A percentile compares a stretch with the other conserved stretches of the same genome.
Evolutionary conservation across 1,284 basidiomycete species (phyloP).

Genomic region (Laetiporus sulphureus): DNA sequence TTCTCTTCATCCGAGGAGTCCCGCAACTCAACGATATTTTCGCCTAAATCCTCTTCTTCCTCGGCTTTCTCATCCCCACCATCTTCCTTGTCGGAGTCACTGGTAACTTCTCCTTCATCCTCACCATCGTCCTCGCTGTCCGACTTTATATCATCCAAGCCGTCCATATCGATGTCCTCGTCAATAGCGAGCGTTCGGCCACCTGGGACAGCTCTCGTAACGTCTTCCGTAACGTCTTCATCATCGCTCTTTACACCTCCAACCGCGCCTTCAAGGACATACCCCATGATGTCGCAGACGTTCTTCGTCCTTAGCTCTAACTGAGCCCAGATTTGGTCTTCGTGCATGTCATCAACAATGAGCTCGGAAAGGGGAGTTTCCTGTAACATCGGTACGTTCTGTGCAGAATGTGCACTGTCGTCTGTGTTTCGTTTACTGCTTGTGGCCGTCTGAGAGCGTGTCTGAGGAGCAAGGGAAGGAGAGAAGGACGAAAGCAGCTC

Average conservation of each 20-base stretch:
- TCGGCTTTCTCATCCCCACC: constrained; percentile 29
- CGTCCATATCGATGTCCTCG: constrained; percentile 31
- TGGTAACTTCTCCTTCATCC: constrained; percentile 28
- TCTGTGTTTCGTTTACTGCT: constrained; percentile 37
- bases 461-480: constrained; percentile 57
- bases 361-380: constrained; percentile 75
- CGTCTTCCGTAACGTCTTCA: constrained; percentile 29
- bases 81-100: constrained; percentile 26
- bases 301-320: constrained; percentile 71
- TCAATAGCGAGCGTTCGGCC: constrained; percentile 19
- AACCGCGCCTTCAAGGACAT: constrained; percentile 42
- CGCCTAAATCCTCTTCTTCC: constrained; percentile 32
- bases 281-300: constrained; percentile 59
- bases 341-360: constrained; percentile 78
- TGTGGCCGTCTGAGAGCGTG: constrained; percentile 53
- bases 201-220: constrained; percentile 22
- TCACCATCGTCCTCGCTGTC: constrained; percentile 25
- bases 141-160: constrained; percentile 27
- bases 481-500: constrained; percentile 64
- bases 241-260: constrained; percentile 25
- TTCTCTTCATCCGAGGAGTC: constrained; percentile 46
- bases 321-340: constrained; percentile 92
- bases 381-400: constrained; percentile 36
- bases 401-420: constrained; percentile 23
- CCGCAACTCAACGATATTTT: constrained; percentile 36